Evolutionary conservation across 176 grass and related monocot genomes (phyloP).

Genomic region (Stipa capillata): DNA sequence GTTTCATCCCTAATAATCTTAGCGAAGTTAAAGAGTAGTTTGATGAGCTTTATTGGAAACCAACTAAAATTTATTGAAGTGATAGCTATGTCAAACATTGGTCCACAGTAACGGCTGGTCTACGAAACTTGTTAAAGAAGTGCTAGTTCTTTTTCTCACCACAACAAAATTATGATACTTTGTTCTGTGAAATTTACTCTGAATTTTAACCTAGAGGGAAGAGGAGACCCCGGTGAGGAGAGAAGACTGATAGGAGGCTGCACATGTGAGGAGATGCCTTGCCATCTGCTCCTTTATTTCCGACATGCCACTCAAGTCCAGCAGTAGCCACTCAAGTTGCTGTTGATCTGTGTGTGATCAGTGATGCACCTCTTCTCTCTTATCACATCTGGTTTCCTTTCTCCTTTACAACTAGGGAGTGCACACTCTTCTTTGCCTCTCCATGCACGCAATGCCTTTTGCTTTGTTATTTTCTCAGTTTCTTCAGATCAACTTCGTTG

Average conservation of each 20-base stretch:
- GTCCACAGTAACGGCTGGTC: not conserved
- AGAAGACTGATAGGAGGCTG: not conserved
- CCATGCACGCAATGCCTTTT: not conserved
- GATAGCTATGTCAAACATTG: not conserved
- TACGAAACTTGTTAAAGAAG: too few species aligned
- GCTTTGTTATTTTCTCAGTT: not conserved
- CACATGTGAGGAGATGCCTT: conserved; percentile 1
- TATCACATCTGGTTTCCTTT: not conserved
- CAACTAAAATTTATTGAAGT: too few species aligned
- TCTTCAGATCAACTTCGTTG: not conserved
- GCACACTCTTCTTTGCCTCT: not conserved
- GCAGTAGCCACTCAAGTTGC: not conserved
- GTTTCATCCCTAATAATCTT: not conserved
- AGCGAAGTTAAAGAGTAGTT: not conserved
- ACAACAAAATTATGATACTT: too few species aligned
- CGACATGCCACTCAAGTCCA: conserved; percentile 1
- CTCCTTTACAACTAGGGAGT: not conserved
- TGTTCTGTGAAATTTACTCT: too few species aligned
- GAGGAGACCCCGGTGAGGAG: too few species aligned
- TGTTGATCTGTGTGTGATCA: not conserved
- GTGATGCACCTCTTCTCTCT: too few species aligned
- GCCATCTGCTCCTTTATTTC: not conserved
- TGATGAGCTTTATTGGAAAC: too few species aligned
- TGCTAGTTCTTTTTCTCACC: too few species aligned
- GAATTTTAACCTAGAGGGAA: too few species aligned